Conservation (phyloP, 345 rosid species). For the Erucastrum elatum region DNA sequence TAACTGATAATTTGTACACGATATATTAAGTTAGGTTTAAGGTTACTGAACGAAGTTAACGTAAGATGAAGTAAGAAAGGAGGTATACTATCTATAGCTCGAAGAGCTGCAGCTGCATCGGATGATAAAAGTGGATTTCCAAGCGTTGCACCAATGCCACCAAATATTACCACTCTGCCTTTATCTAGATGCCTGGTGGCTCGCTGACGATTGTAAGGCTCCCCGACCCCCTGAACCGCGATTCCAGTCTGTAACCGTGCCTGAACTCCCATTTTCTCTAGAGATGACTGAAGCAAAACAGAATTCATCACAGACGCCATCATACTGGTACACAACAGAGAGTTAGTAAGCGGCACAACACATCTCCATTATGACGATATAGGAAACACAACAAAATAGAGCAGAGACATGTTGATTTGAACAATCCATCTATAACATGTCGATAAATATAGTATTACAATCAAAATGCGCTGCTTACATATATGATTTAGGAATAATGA, state of each 20-base stretch:
- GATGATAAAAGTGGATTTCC: slow-evolving; percentile 91
- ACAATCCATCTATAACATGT: neutral
- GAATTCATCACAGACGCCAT: slow-evolving; percentile 96
- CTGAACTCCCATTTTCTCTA: slow-evolving; percentile 78
- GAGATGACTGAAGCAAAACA: slow-evolving; percentile 75
- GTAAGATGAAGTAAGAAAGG: slow-evolving; percentile 1
- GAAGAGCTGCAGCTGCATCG: slow-evolving; percentile 84
- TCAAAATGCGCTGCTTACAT: neutral
- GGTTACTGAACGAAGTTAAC: neutral
- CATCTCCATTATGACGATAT: neutral
- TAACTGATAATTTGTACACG: slow-evolving; percentile 49
- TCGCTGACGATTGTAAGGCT: slow-evolving; percentile 74
- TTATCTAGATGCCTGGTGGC: slow-evolving; percentile 88
- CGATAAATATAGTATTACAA: neutral
- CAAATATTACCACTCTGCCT: slow-evolving; percentile 92
- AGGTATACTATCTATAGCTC: slow-evolving; percentile 79
- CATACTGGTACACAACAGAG: slow-evolving; percentile 53
- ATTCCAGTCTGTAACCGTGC: slow-evolving; percentile 77
- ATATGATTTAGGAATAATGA: neutral
- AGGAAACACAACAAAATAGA: slow-evolving; percentile 4
- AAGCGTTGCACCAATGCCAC: slow-evolving; percentile 83
- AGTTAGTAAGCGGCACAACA: slow-evolving; percentile 19
- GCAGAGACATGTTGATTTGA: neutral
- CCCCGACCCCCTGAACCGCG: slow-evolving; percentile 71
- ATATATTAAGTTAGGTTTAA: neutral